Percentiles rank a stretch among this genome's conserved stretches.
These are phyloP conservation scores for Pseudofabraea citricarpa DNA, from an alignment of 2,329 filamentous ascomycete species.

Conservation along the genomic window DNA sequence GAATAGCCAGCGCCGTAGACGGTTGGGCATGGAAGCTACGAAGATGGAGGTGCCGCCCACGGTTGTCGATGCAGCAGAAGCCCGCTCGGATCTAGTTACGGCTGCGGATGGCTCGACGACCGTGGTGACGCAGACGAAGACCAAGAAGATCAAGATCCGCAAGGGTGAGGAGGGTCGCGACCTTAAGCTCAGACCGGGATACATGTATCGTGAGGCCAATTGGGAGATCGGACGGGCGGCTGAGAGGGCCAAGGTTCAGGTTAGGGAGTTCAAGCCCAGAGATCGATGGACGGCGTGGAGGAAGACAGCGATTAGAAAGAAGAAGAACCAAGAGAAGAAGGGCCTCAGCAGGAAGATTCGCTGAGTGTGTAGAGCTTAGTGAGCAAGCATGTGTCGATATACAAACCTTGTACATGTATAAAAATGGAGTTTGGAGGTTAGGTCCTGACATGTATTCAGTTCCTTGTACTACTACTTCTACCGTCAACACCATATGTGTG, in stretches of 20 bases:
- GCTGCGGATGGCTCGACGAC: slow-evolving; percentile 7
- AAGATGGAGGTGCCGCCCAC: slow-evolving; percentile 33
- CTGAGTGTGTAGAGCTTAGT: neutral
- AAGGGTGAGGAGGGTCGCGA: slow-evolving; percentile 30
- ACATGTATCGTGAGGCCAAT: slow-evolving; percentile 62
- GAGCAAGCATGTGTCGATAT: no score
- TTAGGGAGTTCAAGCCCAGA: slow-evolving; percentile 51
- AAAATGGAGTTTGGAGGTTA: neutral
- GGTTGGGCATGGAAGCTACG: slow-evolving; percentile 65
- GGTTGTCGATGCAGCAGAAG: slow-evolving; percentile 5
- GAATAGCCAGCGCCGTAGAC: slow-evolving; percentile 69
- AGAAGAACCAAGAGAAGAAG: slow-evolving; percentile 47
- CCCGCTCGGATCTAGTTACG: slow-evolving; percentile 8
- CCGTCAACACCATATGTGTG: no score
- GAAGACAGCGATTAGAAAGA: slow-evolving; percentile 47
- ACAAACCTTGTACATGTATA: no score
- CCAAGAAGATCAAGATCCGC: slow-evolving; percentile 14
- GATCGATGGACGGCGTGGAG: slow-evolving; percentile 59
- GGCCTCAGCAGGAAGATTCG: slow-evolving; percentile 39
- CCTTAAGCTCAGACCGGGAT: slow-evolving; percentile 46
- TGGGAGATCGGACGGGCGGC: slow-evolving; percentile 62
- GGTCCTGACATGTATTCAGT: no score
- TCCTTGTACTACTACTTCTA: no score
- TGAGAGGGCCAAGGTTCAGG: slow-evolving; percentile 53
- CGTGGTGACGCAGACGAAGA: slow-evolving; percentile 7